A percentile compares a stretch with the other conserved stretches of the same genome.
These are phyloP conservation scores for Kalaharituber pfeilii DNA, from an alignment of 2,329 filamentous ascomycete genomes.

Conservation along the genomic window DNA sequence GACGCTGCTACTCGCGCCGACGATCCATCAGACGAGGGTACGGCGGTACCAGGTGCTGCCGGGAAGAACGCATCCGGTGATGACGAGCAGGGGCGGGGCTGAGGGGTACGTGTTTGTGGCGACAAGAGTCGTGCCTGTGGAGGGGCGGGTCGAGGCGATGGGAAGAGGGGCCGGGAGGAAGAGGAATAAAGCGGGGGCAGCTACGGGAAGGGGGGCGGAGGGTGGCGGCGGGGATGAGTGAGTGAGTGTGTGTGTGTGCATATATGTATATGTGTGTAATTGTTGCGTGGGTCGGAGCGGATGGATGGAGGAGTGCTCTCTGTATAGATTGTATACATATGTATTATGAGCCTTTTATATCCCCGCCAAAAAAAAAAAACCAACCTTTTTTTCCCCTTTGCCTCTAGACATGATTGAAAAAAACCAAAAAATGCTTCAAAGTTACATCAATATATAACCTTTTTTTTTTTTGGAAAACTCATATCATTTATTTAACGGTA, in stretches of 20 bases:
- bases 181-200: conserved; percentile 42
- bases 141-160: conserved; percentile 64
- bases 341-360: too few relatives aligned
- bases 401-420: too few relatives aligned
- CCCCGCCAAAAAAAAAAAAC: too few relatives aligned
- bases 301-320: too few relatives aligned
- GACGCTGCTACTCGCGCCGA: conserved; percentile 59
- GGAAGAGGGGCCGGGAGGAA: conserved; percentile 49
- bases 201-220: background rate
- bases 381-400: too few relatives aligned
- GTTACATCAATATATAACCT: too few relatives aligned
- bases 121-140: conserved; percentile 57
- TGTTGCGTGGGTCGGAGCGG: background rate
- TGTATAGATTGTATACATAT: too few relatives aligned
- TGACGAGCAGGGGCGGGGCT: conserved; percentile 73
- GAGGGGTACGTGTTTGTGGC: conserved; percentile 85
- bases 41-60: conserved; percentile 82
- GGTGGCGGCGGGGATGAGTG: conserved; percentile 2
- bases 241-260: background rate
- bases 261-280: background rate
- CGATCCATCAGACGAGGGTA: conserved; percentile 62
- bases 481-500: too few relatives aligned
- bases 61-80: conserved; percentile 77
- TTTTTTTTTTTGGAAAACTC: too few relatives aligned
- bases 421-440: too few relatives aligned